Evolutionary conservation across 179 eudicot species (phyloP), one percentile per base, ranked within the genome.

Genomic region (Nepenthes alata): DNA sequence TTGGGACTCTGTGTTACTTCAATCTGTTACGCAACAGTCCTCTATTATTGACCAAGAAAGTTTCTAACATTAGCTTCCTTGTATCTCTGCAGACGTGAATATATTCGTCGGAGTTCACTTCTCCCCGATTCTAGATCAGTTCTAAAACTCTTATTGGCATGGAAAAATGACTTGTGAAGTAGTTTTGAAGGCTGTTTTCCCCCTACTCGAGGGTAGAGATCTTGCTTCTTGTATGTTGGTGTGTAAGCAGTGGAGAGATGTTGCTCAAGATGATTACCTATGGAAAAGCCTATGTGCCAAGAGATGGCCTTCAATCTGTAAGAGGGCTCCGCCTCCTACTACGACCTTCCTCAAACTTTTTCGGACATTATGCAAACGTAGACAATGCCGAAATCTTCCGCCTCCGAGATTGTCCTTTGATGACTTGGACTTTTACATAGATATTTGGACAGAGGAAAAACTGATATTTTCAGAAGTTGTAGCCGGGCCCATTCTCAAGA

Each of bases 261-360:
- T 84, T 70, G 94, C 96, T 58, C 73, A 39, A 72, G 96, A 91
- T 64, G 97, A 91, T 78, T 91, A 85, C 65, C 71, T 88, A 36
- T 91, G 97, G 97, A 91, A 85, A 74, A 80, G 94, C 65, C 48
- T 76, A 1, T 88, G 96, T 71, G 79, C 85, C 60, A 79, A 77
- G 71, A 80, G 81, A 81, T 91, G 97, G 97, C 97, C 97, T 71
- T 91, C 96, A 13, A 62, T 80, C 37, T 83, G 94, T 77, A 84
- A 82, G 73, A 75, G 68, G 61, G 70, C 85, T 39, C 74, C 81
- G 2, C 79, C 84, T 15, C 80, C 87, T 2, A 57, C 70, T 55
- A 55, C 60, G 35, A 77, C 87, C 38, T 91, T 80, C 73, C 66
- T 65, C 61, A 75, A 85, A 61, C 75, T 91, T 35, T 91, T 76